phyloP scores from a whole-genome alignment of 108 stramenopile species.

The Mayamaea pseudoterrestris region DNA sequence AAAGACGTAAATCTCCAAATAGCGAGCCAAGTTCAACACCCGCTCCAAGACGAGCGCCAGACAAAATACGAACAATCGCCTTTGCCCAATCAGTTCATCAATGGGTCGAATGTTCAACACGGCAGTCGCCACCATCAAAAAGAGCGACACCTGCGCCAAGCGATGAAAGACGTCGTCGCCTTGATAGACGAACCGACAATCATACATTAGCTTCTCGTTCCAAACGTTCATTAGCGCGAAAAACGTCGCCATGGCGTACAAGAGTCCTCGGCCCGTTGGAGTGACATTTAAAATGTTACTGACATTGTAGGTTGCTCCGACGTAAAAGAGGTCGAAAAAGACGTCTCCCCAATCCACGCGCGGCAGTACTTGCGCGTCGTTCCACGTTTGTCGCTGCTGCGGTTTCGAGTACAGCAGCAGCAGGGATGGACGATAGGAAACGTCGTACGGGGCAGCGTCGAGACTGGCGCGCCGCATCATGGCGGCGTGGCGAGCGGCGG shows the following conservation, averaged over 20 bases:
- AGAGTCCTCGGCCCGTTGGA: constrained; percentile 13
- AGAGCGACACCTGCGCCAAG: constrained; percentile 4
- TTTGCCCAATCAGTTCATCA: constrained; percentile 5
- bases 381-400: constrained; percentile 34
- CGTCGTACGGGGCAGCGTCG: constrained; percentile 3
- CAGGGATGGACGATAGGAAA: constrained; percentile 8
- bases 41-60: constrained; percentile 2
- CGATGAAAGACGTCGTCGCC: constrained; percentile 24
- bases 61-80: constrained; percentile 17
- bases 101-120: constrained; percentile 35
- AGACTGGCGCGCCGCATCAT: not conserved
- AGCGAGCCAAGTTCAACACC: constrained; percentile 1
- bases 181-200: constrained; percentile 13
- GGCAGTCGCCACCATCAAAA: constrained; percentile 6
- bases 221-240: constrained; percentile 15
- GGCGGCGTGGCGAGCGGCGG: too few species aligned
- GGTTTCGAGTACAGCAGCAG: constrained; percentile 28
- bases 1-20: constrained; percentile 12
- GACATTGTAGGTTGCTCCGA: constrained; percentile 50
- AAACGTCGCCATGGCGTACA: constrained; percentile 30
- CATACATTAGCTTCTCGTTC: constrained; percentile 13
- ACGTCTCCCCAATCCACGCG: constrained; percentile 53
- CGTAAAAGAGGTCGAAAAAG: constrained; percentile 59
- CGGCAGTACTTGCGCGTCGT: constrained; percentile 26
- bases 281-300: not conserved